A percentile compares a stretch with the other conserved stretches of the same genome.
These are phyloP conservation scores for Zopfia rhizophila DNA, from an alignment of 2,329 filamentous ascomycete genomes.

Conservation along the genomic window DNA sequence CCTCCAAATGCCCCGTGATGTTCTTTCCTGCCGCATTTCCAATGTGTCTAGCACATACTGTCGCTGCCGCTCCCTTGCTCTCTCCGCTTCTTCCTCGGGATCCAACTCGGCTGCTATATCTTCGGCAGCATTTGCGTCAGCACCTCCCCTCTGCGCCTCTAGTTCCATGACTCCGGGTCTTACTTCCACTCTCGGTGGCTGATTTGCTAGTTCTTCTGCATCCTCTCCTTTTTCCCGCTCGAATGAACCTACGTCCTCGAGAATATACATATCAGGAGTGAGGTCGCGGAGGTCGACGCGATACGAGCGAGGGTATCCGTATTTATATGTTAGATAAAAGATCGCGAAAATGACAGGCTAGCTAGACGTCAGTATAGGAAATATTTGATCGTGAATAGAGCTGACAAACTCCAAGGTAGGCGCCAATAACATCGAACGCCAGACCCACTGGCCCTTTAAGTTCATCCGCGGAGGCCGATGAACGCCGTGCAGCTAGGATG, in stretches of 20 bases:
- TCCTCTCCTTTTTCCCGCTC: background rate
- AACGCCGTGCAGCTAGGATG: slow-evolving; percentile 29
- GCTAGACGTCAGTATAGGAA: slow-evolving; percentile 1
- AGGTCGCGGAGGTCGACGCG: slow-evolving; percentile 29
- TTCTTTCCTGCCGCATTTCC: slow-evolving; percentile 21
- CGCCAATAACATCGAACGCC: slow-evolving; percentile 35
- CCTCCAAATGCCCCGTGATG: slow-evolving; percentile 25
- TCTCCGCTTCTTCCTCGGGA: slow-evolving; percentile 23
- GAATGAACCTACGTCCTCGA: slow-evolving; percentile 21
- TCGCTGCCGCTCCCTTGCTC: slow-evolving; percentile 21
- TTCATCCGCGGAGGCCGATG: slow-evolving; percentile 17
- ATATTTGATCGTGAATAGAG: background rate
- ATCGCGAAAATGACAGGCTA: slow-evolving; percentile 27
- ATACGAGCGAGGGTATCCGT: slow-evolving; percentile 24
- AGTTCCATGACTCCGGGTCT: slow-evolving; percentile 15
- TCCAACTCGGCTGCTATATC: too few species aligned
- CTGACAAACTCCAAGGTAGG: slow-evolving; percentile 36
- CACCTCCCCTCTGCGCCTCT: slow-evolving; percentile 12
- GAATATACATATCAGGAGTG: slow-evolving; percentile 29
- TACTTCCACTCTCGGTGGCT: slow-evolving; percentile 24
- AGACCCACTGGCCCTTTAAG: slow-evolving; percentile 27
- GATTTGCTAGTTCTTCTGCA: background rate
- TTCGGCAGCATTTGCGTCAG: slow-evolving; percentile 14
- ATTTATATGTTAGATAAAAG: slow-evolving; percentile 34
- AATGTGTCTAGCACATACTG: slow-evolving; percentile 23